A percentile compares a stretch with the other conserved stretches of the same genome.
Conservation (phyloP, 2,329 filamentous ascomycete species). For the Calonectria henricotiae region DNA sequence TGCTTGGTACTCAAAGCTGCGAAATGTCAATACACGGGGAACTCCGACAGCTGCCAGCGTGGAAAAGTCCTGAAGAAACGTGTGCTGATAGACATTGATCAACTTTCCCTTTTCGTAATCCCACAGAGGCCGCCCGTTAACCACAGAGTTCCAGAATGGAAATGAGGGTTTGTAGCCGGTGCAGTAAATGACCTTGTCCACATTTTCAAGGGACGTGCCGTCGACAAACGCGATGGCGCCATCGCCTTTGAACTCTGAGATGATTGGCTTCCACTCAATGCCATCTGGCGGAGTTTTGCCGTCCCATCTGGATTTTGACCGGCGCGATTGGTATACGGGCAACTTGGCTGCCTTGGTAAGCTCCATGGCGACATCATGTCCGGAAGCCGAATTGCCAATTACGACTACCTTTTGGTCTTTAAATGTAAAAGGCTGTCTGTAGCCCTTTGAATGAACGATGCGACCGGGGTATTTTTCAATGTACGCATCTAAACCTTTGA, state of each 20-base stretch:
- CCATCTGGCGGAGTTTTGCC: constrained; percentile 64
- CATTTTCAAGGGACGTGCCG: constrained; percentile 55
- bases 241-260: constrained; percentile 62
- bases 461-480: constrained; percentile 59
- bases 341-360: constrained; percentile 57
- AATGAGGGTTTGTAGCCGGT: constrained; percentile 64
- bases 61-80: constrained; percentile 66
- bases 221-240: constrained; percentile 64
- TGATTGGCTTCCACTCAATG: constrained; percentile 70
- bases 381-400: constrained; percentile 65
- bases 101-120: constrained; percentile 66
- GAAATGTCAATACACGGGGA: constrained; percentile 68
- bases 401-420: constrained; percentile 57
- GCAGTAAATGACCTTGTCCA: constrained; percentile 63
- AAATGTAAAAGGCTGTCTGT: constrained; percentile 60
- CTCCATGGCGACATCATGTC: constrained; percentile 60
- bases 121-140: constrained; percentile 66
- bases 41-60: constrained; percentile 69
- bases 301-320: constrained; percentile 68
- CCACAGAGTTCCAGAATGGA: constrained; percentile 66
- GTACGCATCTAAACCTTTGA: constrained; percentile 63
- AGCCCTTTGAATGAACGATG: constrained; percentile 65
- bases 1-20: constrained; percentile 72
- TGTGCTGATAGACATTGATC: constrained; percentile 67
- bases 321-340: constrained; percentile 69